Evolutionary conservation across 2,329 filamentous ascomycete species (phyloP).

Genomic region (Aureobasidium sp.): DNA sequence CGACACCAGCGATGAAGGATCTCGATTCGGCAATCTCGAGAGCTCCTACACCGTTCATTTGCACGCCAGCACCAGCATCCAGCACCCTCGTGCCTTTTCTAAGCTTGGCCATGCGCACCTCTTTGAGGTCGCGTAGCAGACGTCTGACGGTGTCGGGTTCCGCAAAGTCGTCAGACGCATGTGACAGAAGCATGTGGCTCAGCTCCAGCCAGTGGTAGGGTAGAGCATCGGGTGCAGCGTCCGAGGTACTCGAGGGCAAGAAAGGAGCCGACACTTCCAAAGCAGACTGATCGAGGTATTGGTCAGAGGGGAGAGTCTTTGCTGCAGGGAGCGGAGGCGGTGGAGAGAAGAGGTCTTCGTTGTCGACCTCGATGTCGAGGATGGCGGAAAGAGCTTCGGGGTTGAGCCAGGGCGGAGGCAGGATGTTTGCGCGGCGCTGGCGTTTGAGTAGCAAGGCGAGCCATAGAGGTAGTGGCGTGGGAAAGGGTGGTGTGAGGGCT

Average conservation of each 20-base stretch:
- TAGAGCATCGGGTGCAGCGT: conserved; percentile 61
- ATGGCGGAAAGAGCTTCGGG: conserved; percentile 68
- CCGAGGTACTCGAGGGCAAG: conserved; percentile 60
- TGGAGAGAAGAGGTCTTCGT: conserved; percentile 66
- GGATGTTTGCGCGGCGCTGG: conserved; percentile 86
- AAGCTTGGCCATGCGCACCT: conserved; percentile 86
- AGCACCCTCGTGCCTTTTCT: conserved; percentile 64
- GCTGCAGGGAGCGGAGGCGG: conserved; percentile 59
- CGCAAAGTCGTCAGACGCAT: conserved; percentile 75
- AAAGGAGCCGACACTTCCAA: conserved; percentile 58
- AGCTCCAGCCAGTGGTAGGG: conserved; percentile 97
- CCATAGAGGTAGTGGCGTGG: conserved; percentile 79
- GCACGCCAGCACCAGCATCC: conserved; percentile 64
- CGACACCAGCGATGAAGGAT: conserved; percentile 74
- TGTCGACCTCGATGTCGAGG: conserved; percentile 71
- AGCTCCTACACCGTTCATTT: conserved; percentile 74
- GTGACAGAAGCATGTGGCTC: conserved; percentile 76
- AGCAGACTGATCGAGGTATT: conserved; percentile 9
- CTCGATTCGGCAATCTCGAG: conserved; percentile 89
- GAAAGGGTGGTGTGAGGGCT: conserved; percentile 70
- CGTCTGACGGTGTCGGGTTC: conserved; percentile 67
- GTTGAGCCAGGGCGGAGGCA: conserved; percentile 83
- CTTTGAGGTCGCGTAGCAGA: conserved; percentile 71
- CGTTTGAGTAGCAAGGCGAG: conserved; percentile 91
- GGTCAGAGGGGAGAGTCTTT: conserved; percentile 28